Evolutionary conservation across 345 rosid genomes (phyloP).

Genomic region (Hibiscus syriacus): DNA sequence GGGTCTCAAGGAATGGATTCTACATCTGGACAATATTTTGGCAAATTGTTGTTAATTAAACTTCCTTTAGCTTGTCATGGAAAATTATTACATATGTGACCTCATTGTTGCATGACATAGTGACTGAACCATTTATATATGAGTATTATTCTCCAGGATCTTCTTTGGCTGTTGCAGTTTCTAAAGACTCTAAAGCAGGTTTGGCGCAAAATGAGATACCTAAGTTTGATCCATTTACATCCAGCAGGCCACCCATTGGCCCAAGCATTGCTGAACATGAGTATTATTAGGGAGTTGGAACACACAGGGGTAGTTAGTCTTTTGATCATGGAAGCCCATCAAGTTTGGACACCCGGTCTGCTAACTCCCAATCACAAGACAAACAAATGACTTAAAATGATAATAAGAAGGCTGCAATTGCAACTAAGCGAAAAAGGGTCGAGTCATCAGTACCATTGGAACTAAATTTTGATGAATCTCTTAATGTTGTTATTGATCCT

Average conservation of each 20-base stretch:
- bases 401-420: conserved; percentile 39
- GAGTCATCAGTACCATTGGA: too few species aligned
- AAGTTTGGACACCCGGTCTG: too few species aligned
- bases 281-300: conserved; percentile 66
- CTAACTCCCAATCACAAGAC: too few species aligned
- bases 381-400: conserved; percentile 46
- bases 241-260: too few species aligned
- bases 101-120: not conserved
- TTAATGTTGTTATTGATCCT: conserved; percentile 25
- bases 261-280: too few species aligned
- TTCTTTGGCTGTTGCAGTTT: conserved; percentile 49
- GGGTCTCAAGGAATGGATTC: conserved; percentile 70
- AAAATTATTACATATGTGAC: not conserved
- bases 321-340: too few species aligned
- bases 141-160: conserved; percentile 45
- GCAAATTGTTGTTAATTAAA: conserved; percentile 27
- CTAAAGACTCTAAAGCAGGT: conserved; percentile 48
- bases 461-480: conserved; percentile 48
- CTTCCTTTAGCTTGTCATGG: not conserved
- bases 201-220: too few species aligned
- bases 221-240: too few species aligned
- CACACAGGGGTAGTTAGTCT: conserved; percentile 57
- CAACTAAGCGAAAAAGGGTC: conserved; percentile 70
- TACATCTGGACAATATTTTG: conserved; percentile 51
- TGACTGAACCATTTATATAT: conserved; percentile 7